phyloP scores from a whole-genome alignment of 495 filamentous ascomycete species.

The Arthonia radiata region DNA sequence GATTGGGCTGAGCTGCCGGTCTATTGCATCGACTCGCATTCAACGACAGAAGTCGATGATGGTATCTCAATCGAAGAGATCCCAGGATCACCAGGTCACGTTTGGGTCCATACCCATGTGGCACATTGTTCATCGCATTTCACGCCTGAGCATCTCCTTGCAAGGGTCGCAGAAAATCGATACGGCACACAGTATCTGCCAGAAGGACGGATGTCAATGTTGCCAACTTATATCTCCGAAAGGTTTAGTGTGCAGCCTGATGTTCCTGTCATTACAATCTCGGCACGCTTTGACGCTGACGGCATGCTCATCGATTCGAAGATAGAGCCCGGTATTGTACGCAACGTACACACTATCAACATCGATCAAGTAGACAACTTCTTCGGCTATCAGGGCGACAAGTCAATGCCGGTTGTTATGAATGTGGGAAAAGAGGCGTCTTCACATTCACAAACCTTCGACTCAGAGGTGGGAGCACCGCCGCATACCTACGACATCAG shows the following conservation, averaged over 20 bases:
- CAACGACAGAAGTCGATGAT: constrained; percentile 67
- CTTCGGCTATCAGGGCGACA: constrained; percentile 16
- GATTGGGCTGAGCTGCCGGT: constrained; percentile 48
- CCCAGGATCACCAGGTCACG: constrained; percentile 26
- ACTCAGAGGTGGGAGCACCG: no score
- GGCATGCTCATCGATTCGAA: constrained; percentile 45
- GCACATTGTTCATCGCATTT: constrained; percentile 89
- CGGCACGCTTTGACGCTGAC: constrained; percentile 36
- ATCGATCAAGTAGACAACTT: constrained; percentile 26
- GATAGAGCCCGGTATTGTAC: constrained; percentile 43
- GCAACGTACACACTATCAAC: constrained; percentile 52
- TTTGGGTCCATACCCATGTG: constrained; percentile 74
- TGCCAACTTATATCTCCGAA: constrained; percentile 31
- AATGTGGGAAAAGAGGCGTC: constrained; percentile 19
- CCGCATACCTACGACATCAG: no score
- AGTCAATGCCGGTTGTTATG: constrained; percentile 8
- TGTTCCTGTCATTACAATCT: constrained; percentile 60
- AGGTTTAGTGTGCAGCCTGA: constrained; percentile 42
- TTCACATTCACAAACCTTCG: not conserved
- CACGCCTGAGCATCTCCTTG: constrained; percentile 25
- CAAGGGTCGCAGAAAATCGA: constrained; percentile 37
- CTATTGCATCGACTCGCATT: constrained; percentile 58
- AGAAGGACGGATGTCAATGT: constrained; percentile 48
- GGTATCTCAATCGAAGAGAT: constrained; percentile 56
- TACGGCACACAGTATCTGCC: constrained; percentile 48